Evolutionary conservation across 768 basidiomycete species (phyloP).

Genomic region (Rickenella mellea): DNA sequence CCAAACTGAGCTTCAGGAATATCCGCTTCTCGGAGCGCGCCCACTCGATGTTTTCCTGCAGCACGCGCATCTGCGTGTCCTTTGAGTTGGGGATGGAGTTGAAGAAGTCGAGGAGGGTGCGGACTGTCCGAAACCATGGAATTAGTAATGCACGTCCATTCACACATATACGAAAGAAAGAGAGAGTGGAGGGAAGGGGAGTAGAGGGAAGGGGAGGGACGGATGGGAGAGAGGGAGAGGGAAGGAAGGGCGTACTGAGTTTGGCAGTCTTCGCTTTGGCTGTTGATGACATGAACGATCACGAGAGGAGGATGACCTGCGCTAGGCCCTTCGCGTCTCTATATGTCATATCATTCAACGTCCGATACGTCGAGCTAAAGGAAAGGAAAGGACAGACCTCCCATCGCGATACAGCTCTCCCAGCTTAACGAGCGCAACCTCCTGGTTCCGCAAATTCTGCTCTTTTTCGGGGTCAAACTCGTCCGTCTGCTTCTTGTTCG

Average conservation of each 20-base stretch:
- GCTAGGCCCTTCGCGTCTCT: conserved; percentile 84
- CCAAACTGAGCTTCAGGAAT: conserved; percentile 90
- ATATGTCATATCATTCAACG: neutral
- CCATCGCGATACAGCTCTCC: conserved; percentile 83
- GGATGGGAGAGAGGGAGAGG: neutral
- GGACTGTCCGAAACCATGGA: conserved; percentile 43
- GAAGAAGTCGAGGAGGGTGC: conserved; percentile 91
- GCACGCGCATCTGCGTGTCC: conserved; percentile 71
- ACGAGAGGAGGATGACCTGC: conserved; percentile 73
- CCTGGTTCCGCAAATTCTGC: conserved; percentile 67
- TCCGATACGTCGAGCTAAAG: neutral
- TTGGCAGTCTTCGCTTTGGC: conserved; percentile 98
- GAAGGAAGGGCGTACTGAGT: conserved; percentile 51
- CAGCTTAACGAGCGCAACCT: conserved; percentile 74
- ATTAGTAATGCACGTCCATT: conserved; percentile 3
- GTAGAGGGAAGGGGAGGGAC: conserved; percentile 1
- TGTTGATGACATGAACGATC: conserved; percentile 82
- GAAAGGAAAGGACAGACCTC: conserved; percentile 38
- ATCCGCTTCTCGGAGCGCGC: conserved; percentile 87
- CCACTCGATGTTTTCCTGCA: conserved; percentile 88
- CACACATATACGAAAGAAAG: neutral
- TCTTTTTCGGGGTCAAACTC: conserved; percentile 30
- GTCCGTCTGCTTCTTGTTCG: too few species aligned
- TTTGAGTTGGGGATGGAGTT: conserved; percentile 65
- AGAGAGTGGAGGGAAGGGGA: neutral